These are phyloP conservation scores for Macrophomina phaseolina DNA, from an alignment of 2,329 filamentous ascomycete species.

Conservation along the genomic window DNA sequence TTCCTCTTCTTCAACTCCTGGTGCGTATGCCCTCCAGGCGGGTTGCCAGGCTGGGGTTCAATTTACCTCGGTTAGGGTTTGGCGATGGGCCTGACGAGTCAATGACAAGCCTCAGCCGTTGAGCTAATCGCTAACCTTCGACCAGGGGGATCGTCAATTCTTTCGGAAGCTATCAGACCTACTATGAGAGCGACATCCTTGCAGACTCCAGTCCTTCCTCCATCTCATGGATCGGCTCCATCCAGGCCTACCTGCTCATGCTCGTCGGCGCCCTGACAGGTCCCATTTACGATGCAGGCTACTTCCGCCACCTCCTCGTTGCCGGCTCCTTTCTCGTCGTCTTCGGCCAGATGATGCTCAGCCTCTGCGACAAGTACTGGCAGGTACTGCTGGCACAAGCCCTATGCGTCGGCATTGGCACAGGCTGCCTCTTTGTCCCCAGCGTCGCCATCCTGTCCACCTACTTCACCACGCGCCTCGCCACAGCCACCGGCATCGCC, in stretches of 20 bases:
- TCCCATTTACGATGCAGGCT: slow-evolving; percentile 57
- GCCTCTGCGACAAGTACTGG: slow-evolving; percentile 54
- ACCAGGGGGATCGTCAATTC: slow-evolving; percentile 53
- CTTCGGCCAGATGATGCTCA: slow-evolving; percentile 59
- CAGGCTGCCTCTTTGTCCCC: slow-evolving; percentile 52
- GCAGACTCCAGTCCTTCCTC: slow-evolving; percentile 47
- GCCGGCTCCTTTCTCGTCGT: slow-evolving; percentile 53
- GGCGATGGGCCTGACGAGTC: not conserved
- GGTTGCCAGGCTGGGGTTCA: slow-evolving; percentile 19
- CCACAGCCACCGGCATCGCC: slow-evolving; percentile 53
- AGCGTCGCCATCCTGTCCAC: slow-evolving; percentile 54
- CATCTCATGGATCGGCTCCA: slow-evolving; percentile 58
- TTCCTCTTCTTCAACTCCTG: slow-evolving; percentile 57
- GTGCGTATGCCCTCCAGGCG: slow-evolving; percentile 34
- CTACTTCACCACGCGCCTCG: slow-evolving; percentile 54
- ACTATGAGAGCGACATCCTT: slow-evolving; percentile 53
- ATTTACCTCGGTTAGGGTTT: not conserved
- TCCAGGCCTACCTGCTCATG: slow-evolving; percentile 56
- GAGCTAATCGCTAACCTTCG: not conserved
- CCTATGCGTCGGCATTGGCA: slow-evolving; percentile 55
- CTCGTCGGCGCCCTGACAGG: slow-evolving; percentile 54
- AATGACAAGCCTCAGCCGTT: not conserved
- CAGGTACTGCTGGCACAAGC: slow-evolving; percentile 58
- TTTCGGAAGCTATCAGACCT: slow-evolving; percentile 56
- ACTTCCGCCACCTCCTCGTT: slow-evolving; percentile 51